Conservation (phyloP, 2,329 filamentous ascomycete genomes). For the Ceratocystis harringtonii region DNA sequence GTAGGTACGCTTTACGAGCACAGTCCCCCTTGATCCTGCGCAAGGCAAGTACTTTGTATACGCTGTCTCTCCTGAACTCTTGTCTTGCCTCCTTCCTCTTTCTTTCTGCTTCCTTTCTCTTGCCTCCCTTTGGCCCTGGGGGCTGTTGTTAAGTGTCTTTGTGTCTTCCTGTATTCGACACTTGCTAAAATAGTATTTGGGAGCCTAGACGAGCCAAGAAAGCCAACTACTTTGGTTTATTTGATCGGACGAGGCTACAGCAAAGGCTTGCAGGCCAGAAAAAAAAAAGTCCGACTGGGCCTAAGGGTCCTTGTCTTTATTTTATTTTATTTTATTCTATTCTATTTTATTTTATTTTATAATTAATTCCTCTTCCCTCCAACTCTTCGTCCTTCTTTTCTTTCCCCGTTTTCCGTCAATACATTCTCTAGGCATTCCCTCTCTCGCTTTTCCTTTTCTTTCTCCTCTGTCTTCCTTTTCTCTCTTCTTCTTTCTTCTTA, state of each 20-base stretch:
- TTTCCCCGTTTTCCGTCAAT: background rate
- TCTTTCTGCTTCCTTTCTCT: background rate
- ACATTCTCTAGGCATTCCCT: conserved; percentile 5
- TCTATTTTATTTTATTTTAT: conserved; percentile 7
- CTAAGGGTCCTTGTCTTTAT: background rate
- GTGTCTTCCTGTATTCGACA: background rate
- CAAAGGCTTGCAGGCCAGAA: background rate
- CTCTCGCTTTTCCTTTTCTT: background rate
- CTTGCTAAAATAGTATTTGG: background rate
- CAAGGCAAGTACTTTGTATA: background rate
- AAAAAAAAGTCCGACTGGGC: background rate
- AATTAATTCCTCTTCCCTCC: background rate
- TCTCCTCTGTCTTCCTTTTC: background rate
- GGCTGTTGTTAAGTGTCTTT: background rate
- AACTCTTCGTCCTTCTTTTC: background rate
- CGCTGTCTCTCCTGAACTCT: background rate
- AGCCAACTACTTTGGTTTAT: background rate
- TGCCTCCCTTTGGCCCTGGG: too few relatives aligned
- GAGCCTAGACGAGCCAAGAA: background rate
- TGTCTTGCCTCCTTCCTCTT: background rate
- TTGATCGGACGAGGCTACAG: background rate
- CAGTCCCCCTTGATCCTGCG: background rate
- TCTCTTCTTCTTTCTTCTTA: conserved; percentile 9
- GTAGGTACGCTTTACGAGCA: background rate
- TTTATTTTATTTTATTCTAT: background rate